Base-by-base conservation (phyloP, 2,329 filamentous ascomycete genomes). In the Mollisia scopiformis region DNA sequence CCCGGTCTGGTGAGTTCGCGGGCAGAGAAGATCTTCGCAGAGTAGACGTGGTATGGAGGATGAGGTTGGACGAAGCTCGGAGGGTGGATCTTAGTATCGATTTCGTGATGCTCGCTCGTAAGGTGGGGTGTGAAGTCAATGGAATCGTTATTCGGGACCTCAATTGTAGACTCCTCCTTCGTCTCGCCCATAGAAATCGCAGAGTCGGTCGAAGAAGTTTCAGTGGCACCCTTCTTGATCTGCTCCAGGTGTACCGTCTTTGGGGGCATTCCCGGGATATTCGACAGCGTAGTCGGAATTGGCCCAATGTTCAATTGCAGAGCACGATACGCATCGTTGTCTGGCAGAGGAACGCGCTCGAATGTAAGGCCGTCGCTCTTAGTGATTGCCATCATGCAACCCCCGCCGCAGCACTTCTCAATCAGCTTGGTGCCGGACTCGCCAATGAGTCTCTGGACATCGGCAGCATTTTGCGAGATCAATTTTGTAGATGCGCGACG, bases 51-150 rank as follows among this genome's bases (percentile, higher is more conserved):
- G 76, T 96, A 95, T 0, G 95, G 95, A 59, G 92, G 92, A 75
- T 99, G 95, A 27, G 95, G 95, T 74, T 97, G 92, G 57, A 99
- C 93, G 71, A 93, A 99, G 61, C 82, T 83, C 6, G 95, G 95
- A 19, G 95, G 94, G 72, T 94, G 89, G 62, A 87, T 81, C 10
- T 78, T 74, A 2, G 86, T 88, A 69, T 88, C 81, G 59, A 86
- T 73, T 39, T 78, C 72, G 16, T 57, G 59, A 25, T 50, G 27
- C 13, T 62, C 59, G 8, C 56, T 63, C 6, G 62, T 47, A 51
- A 57, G 52, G 54, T 68, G 71, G 33, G 72, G 71, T 23, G 71
- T 74, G 50, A 73, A 74, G 49, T 74, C 72, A 31, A 68, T 72
- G 0, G 71, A 70, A 23, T 67, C 65, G 25, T 72, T 66, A 6